Base-by-base conservation (phyloP, 805 yeast species). In the Candida suzukii region DNA sequence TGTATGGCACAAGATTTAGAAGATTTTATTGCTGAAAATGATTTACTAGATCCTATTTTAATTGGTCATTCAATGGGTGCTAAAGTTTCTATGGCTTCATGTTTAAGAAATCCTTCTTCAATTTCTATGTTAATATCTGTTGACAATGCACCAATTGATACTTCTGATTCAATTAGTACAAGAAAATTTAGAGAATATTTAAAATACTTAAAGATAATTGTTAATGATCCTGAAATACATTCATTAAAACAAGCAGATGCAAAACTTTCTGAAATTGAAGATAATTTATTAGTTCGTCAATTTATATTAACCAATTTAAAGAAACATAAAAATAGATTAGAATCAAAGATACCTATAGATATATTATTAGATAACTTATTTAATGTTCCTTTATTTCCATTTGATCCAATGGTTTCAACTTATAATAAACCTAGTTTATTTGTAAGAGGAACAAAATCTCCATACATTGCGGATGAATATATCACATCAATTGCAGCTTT, bases 1-100 rank as follows among this genome's bases (percentile, higher is more conserved):
- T 67, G 90, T 2, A 67, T 91, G 66, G 83, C 96, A 0, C 80
- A 85, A 0, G 99, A 91, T 58, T 88, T 91, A n/a, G 88, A 80
- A 49, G 52, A 63, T 17, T 91, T 88, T 55, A 72, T 90, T 11
- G 52, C 55, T 1, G 74, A 73, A 3, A 67, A 71, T 9, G 49
- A 59, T 2, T 50, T 70, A 35, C 49, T 56, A 12, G 70, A 73
- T 39, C 83, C 86, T 0, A 74, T 84, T n/a, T 44, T 84, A 17
- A 64, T 84, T 16, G 95, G 95, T 0, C 93, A 84, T 57, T 83
- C 91, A 0, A 83, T 86, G 93, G 99, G 99, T 7, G 99, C 95
- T 4, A 90, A 91, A 54, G 74, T 91, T 0, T 96, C 83, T 6
- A 90, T 91, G 97, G 88, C 93, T 0, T 67, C 84, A 5, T 81